Evolutionary conservation across 805 yeast genomes (phyloP).

Genomic region (Barnettozyma wickerhamii): DNA sequence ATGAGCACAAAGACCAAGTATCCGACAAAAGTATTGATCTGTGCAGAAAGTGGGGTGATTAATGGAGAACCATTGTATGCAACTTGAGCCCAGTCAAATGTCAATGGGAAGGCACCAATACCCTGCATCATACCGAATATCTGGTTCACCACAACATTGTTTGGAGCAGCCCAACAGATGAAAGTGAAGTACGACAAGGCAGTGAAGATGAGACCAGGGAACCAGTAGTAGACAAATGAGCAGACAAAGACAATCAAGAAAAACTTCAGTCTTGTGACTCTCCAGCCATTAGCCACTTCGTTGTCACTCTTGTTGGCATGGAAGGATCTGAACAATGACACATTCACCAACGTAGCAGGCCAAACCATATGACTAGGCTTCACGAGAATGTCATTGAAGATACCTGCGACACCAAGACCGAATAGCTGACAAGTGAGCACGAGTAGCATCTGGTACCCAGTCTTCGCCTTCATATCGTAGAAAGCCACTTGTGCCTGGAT

Average conservation of each 20-base stretch:
- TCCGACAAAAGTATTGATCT: conserved; percentile 40
- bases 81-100: conserved; percentile 67
- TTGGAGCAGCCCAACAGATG: conserved; percentile 58
- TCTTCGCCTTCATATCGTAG: conserved; percentile 28
- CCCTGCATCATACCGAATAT: conserved; percentile 57
- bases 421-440: conserved; percentile 53
- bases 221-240: conserved; percentile 41
- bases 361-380: conserved; percentile 50
- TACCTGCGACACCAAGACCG: conserved; percentile 66
- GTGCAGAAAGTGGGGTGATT: conserved; percentile 52
- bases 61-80: conserved; percentile 57
- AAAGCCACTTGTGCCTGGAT: conserved; percentile 24
- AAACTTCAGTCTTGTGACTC: conserved; percentile 31
- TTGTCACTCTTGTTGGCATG: conserved; percentile 28
- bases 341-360: conserved; percentile 46
- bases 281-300: conserved; percentile 30
- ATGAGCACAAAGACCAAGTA: conserved; percentile 43
- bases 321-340: conserved; percentile 47
- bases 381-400: conserved; percentile 53
- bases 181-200: conserved; percentile 46
- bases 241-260: conserved; percentile 27
- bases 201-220: conserved; percentile 39
- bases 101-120: conserved; percentile 58
- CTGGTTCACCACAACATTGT: conserved; percentile 29
- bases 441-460: conserved; percentile 51